Evolutionary conservation across 108 stramenopile species (phyloP), one percentile per base, ranked within the genome.

Genomic region (Hondaea fermentalgiana): DNA sequence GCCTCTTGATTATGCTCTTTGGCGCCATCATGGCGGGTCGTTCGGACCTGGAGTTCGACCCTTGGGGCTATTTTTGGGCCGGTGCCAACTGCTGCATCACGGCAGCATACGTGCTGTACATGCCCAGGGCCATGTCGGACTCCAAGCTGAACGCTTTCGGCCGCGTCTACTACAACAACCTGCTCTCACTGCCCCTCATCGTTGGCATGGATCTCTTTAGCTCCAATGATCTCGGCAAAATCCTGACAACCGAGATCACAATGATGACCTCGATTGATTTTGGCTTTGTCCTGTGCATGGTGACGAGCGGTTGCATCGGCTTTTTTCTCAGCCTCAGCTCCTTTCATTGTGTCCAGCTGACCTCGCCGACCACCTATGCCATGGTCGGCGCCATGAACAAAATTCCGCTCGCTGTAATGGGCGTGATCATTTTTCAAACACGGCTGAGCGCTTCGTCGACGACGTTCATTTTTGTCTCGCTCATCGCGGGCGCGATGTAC

Each of bases 111-210:
- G 96, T 98, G 42, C 93, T 98, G 64, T 98, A 98, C 94, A 96
- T 99, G 96, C 97, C 97, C 90, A 95, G 92, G 89, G 98, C 98
- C 35, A 98, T 97, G 57, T 94, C 95, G 89, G 93, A 92, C 87
- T 94, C 97, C 72, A 97, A 97, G 91, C 93, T 99, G 45, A 94
- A 95, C 90, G 96, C 95, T 88, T 97, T 97, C 72, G 98, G 97
- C 3, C 98, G 98, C 97, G 99, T 98, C 57, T 99, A 96, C 92
- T 98, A 98, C 96, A 99, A 99, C 94, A 99, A 99, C 91, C 89
- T 98, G 8, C 91, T 99, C 4, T 97, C 97, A 59, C 72, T 95
- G 43, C 83, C 93, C 55, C 93, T 98, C 72, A 59, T 98, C 44
- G 60, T 95, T 23, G 95, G 96, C 8, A 94, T 94, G 5, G 94